Evolutionary conservation across 2,329 filamentous ascomycete genomes (phyloP).

Genomic region (Thermothelomyces thermophilus): DNA sequence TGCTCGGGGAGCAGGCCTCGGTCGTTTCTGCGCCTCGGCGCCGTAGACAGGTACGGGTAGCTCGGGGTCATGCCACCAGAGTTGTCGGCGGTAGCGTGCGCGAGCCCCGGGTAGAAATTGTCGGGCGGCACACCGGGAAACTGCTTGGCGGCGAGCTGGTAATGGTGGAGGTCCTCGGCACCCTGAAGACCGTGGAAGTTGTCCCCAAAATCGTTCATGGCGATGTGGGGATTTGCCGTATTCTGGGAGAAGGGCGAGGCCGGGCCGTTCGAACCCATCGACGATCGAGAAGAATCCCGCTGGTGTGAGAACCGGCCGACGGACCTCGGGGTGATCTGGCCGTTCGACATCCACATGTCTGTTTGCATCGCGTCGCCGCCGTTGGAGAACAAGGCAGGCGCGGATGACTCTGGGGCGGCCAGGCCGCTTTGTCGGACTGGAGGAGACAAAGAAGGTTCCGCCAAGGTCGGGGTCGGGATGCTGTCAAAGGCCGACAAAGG

Average conservation of each 20-base stretch:
- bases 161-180: conserved; percentile 39
- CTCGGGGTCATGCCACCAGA: conserved; percentile 30
- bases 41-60: conserved; percentile 36
- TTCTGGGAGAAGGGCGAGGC: conserved; percentile 51
- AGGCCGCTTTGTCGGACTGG: conserved; percentile 16
- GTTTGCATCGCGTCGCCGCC: conserved; percentile 32
- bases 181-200: conserved; percentile 38
- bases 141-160: conserved; percentile 40
- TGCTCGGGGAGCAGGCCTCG: conserved; percentile 42
- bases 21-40: conserved; percentile 35
- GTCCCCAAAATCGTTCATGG: conserved; percentile 45
- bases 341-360: conserved; percentile 35
- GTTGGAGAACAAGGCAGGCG: conserved; percentile 23
- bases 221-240: conserved; percentile 53
- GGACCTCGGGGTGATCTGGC: conserved; percentile 34
- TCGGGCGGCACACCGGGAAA: conserved; percentile 28
- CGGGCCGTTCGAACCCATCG: conserved; percentile 53
- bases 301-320: conserved; percentile 43
- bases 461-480: conserved; percentile 26
- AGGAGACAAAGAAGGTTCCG: conserved; percentile 22
- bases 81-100: conserved; percentile 31
- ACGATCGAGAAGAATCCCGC: conserved; percentile 56
- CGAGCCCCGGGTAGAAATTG: conserved; percentile 37
- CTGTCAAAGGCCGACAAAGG: conserved; percentile 31
- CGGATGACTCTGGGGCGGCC: conserved; percentile 25